These are phyloP conservation scores for Apiospora arundinis DNA, from an alignment of 2,329 filamentous ascomycete species.

Conservation along the genomic window DNA sequence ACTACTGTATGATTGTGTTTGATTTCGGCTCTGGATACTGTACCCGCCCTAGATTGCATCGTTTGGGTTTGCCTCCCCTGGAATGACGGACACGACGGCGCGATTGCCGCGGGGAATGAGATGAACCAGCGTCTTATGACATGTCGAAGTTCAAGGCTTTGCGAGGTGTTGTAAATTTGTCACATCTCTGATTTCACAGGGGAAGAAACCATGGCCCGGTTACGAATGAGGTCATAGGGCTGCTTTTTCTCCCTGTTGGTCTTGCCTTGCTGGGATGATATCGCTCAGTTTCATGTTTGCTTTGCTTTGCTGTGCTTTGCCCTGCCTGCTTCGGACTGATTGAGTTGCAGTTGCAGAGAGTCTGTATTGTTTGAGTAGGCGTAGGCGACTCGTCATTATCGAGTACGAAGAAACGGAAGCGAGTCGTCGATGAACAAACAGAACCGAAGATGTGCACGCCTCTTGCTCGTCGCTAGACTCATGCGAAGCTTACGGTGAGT, in stretches of 20 bases:
- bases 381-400: not conserved
- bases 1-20: not conserved
- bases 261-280: not conserved
- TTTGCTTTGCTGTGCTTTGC: conserved; percentile 7
- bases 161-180: not conserved
- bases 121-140: not conserved
- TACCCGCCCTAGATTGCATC: not conserved
- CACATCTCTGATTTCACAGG: not conserved
- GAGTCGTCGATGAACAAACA: conserved; percentile 7
- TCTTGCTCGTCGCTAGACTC: not conserved
- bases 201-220: not conserved
- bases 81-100: not conserved
- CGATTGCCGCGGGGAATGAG: conserved; percentile 1
- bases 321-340: not conserved
- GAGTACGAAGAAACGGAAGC: not conserved
- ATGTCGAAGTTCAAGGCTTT: not conserved
- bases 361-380: not conserved
- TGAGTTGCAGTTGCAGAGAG: not conserved
- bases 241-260: not conserved
- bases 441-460: not conserved
- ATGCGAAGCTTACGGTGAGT: not conserved
- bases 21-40: not conserved
- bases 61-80: not conserved
- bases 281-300: not conserved
- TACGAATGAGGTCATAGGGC: not conserved